phyloP scores from a whole-genome alignment of 1,139 yeast genomes.

The Meyerozyma elateridarum region DNA sequence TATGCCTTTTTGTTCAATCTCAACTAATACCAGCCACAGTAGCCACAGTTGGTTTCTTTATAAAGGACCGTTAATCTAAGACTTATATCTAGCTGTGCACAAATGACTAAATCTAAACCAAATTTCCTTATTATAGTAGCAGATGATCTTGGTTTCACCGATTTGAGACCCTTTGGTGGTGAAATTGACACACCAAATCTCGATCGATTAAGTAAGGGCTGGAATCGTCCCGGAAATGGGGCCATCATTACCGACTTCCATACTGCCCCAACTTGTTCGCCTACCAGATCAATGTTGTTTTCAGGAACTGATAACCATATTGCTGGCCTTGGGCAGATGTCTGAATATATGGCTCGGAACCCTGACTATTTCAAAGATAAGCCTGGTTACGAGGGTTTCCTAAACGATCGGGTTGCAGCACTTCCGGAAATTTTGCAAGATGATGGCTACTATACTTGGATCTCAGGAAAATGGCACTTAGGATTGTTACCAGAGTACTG shows the following conservation, averaged over 20 bases:
- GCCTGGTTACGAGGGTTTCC: slow-evolving; percentile 56
- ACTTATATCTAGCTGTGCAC: no score
- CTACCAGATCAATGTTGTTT: slow-evolving; percentile 57
- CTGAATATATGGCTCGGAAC: slow-evolving; percentile 36
- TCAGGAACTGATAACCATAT: slow-evolving; percentile 61
- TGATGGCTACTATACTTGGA: slow-evolving; percentile 41
- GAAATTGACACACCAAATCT: slow-evolving; percentile 56
- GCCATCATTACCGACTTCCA: slow-evolving; percentile 53
- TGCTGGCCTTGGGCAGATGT: slow-evolving; percentile 61
- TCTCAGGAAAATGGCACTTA: slow-evolving; percentile 58
- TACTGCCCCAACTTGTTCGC: slow-evolving; percentile 63
- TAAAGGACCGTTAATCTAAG: no score
- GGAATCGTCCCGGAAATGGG: slow-evolving; percentile 20
- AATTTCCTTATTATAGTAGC: slow-evolving; percentile 57
- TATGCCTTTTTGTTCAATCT: no score
- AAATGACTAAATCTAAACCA: slow-evolving; percentile 17
- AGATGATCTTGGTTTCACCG: slow-evolving; percentile 60
- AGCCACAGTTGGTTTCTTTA: no score
- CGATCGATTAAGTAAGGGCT: slow-evolving; percentile 31
- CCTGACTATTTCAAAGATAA: slow-evolving; percentile 39
- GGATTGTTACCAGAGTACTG: slow-evolving; percentile 47
- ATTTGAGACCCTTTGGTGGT: slow-evolving; percentile 52
- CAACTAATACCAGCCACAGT: neutral
- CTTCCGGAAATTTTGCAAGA: slow-evolving; percentile 49
- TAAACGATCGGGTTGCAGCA: slow-evolving; percentile 50